A percentile compares a stretch with the other conserved stretches of the same genome.
Conservation (phyloP, 306 rosid species). For the Inga laurina region DNA sequence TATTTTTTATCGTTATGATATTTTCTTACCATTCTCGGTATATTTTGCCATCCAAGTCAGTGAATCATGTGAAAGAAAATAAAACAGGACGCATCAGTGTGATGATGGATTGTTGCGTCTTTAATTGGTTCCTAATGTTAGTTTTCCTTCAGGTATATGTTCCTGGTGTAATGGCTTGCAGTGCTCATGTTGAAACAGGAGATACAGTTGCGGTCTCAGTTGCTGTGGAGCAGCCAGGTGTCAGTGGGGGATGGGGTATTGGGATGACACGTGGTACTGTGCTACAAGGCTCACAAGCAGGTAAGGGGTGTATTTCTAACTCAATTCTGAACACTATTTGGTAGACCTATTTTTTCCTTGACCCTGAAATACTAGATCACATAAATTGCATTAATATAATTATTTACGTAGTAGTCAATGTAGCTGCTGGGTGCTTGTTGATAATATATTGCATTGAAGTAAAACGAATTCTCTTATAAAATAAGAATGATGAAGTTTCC, state of each 20-base stretch:
- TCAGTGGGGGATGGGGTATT: conserved; percentile 73
- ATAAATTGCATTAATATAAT: conserved; percentile 1
- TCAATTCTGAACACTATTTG: conserved; percentile 22
- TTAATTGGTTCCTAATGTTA: conserved; percentile 35
- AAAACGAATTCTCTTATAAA: background rate
- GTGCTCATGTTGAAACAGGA: conserved; percentile 92
- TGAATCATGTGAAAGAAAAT: background rate
- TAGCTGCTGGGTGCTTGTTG: conserved; percentile 11
- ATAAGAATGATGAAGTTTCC: conserved; percentile 22
- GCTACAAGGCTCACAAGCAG: conserved; percentile 71
- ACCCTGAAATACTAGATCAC: background rate
- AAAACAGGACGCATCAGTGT: background rate
- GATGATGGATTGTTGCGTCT: background rate
- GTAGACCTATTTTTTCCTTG: conserved; percentile 12
- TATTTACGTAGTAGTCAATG: background rate
- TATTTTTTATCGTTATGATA: background rate
- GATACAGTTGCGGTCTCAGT: conserved; percentile 80
- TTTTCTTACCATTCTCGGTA: background rate
- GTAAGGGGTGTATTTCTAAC: conserved; percentile 40
- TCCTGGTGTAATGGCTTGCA: conserved; percentile 93
- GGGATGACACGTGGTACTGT: conserved; percentile 87
- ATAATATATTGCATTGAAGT: background rate
- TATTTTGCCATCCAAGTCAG: background rate
- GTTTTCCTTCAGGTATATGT: conserved; percentile 65
- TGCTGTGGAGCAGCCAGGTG: conserved; percentile 78